Base-by-base conservation (phyloP, 148 eudicot species). In the Chenopodium album region DNA sequence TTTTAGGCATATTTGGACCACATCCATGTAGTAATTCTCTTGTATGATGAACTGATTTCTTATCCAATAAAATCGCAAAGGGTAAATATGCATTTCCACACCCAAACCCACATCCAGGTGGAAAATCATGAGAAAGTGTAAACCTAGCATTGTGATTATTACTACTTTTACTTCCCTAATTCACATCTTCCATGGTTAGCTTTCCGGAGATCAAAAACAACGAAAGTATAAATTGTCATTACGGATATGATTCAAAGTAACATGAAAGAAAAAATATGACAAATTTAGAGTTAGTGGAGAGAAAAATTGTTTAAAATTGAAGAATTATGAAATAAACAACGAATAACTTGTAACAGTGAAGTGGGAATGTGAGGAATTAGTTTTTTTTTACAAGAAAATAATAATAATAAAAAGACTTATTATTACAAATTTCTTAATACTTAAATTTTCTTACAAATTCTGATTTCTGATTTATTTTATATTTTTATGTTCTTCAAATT, bases 11-110 rank as follows among this genome's bases (percentile, higher is more conserved):
- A 28, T 78, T 69, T 5, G 82, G 63, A 8, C 86, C 80, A 80
- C 76, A 84, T 46, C 73, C 68, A 47, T 66, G 22, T 71, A 83
- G 86, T 4, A 68, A 84, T 7, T 67, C 82, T 26, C 86, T 67
- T 3, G 29, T 44, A n/a, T 2, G 11, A 19, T 26, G 22, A 17
- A 78, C 31, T 9, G 22, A 9, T 16, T 64, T 73, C 9, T 52
- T 9, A 2, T 28, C 26, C 52, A 41, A 0, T 6, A 70, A 41
- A 11, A 34, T 32, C 72, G 6, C 7, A 19, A 26, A 28, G 5
- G 54, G 31, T 17, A 78, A 44, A 9, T 0, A 41, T 4, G 16
- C 67, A 75, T 34, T 37, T 9, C 79, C 82, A n/a, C 79, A 75
- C 34, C 71, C 34, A 32, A 32, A 32, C 34, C 34, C 79, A 67